Percentiles rank a stretch among this genome's conserved stretches.
phyloP scores from a whole-genome alignment of 1,284 basidiomycete genomes.

The Ustilago bromivora region DNA sequence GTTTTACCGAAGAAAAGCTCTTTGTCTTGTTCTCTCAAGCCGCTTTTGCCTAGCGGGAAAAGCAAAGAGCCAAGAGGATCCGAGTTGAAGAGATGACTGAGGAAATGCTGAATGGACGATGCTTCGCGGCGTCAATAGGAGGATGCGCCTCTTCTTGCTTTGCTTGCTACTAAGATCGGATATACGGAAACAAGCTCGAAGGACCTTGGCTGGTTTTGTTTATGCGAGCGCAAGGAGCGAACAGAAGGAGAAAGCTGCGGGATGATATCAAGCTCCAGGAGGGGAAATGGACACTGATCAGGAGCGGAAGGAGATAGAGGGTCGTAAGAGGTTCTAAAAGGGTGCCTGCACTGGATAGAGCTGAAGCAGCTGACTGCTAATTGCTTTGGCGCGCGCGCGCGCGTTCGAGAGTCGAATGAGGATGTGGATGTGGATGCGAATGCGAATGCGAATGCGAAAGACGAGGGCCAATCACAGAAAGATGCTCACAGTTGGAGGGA shows the following conservation, averaged over 20 bases:
- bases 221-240: background rate
- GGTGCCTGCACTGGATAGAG: background rate
- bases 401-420: too few relatives aligned
- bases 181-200: constrained; percentile 4
- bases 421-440: background rate
- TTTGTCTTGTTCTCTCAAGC: background rate
- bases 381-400: background rate
- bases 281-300: background rate
- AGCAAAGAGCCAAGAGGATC: constrained; percentile 1
- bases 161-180: constrained; percentile 1
- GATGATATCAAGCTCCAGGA: background rate
- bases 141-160: background rate
- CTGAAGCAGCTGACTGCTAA: constrained; percentile 6
- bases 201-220: background rate
- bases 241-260: background rate
- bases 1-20: background rate
- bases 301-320: constrained; percentile 14
- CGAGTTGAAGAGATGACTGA: constrained; percentile 2
- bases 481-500: background rate
- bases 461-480: background rate
- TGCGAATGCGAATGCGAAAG: background rate
- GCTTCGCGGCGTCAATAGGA: background rate
- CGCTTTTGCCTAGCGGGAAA: background rate
- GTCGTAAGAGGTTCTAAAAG: background rate
- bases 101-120: background rate